These are phyloP conservation scores for Jimgerdemannia flammicorona DNA, from an alignment of 192 early-diverging fungal species.

Conservation along the genomic window DNA sequence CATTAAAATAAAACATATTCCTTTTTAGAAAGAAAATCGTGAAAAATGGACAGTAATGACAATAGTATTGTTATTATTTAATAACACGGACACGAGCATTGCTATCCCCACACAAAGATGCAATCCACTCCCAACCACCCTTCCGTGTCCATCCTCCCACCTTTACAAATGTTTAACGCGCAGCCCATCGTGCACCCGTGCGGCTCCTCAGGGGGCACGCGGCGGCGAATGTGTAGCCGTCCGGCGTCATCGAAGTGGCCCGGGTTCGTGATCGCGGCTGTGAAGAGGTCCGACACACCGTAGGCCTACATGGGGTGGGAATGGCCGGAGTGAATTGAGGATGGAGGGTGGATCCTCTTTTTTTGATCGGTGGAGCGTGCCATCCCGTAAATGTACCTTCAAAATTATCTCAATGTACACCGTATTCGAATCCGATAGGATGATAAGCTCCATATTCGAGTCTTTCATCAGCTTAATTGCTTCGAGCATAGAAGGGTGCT, in stretches of 20 bases:
- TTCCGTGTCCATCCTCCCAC: constrained; percentile 31
- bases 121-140: background rate
- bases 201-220: constrained; percentile 29
- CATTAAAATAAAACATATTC: too few relatives aligned
- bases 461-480: constrained; percentile 38
- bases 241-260: constrained; percentile 38
- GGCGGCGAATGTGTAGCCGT: constrained; percentile 39
- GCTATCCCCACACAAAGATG: background rate
- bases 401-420: constrained; percentile 57
- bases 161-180: constrained; percentile 62
- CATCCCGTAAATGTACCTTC: constrained; percentile 30
- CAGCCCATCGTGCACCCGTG: constrained; percentile 51
- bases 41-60: too few relatives aligned
- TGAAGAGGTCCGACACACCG: constrained; percentile 38
- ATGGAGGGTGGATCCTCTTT: background rate
- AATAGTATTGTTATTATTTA: too few relatives aligned
- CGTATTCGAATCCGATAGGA: constrained; percentile 63
- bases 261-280: constrained; percentile 56
- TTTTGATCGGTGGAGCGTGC: background rate
- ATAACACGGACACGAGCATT: too few relatives aligned
- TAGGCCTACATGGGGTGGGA: constrained; percentile 30
- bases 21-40: too few relatives aligned
- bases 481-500: constrained; percentile 44
- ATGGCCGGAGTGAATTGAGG: background rate
- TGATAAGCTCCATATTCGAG: constrained; percentile 42